Conservation (phyloP, 2,329 filamentous ascomycete species). For the Aspergillus sp. region DNA sequence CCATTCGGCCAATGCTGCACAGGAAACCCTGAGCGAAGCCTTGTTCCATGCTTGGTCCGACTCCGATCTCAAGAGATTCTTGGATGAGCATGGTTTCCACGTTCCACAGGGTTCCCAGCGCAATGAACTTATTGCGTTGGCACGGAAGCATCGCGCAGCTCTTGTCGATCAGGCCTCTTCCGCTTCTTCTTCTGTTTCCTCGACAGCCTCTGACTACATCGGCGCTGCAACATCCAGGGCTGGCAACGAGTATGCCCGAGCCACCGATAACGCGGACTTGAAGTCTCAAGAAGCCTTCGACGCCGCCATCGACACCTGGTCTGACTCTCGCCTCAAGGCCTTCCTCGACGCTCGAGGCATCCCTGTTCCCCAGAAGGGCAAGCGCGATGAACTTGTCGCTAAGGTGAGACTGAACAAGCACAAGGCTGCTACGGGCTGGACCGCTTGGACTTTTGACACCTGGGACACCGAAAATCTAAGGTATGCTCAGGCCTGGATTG, state of each 20-base stretch:
- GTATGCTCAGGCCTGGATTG: slow-evolving; percentile 33
- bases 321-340: slow-evolving; percentile 73
- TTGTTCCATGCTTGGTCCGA: slow-evolving; percentile 91
- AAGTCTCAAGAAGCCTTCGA: slow-evolving; percentile 69
- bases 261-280: slow-evolving; percentile 66
- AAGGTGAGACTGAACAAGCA: slow-evolving; percentile 72
- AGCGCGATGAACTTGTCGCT: slow-evolving; percentile 70
- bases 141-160: slow-evolving; percentile 81
- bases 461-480: slow-evolving; percentile 70
- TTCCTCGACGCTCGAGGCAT: slow-evolving; percentile 76
- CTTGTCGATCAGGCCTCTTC: slow-evolving; percentile 42
- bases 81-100: slow-evolving; percentile 83
- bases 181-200: slow-evolving; percentile 33
- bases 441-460: slow-evolving; percentile 77
- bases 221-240: slow-evolving; percentile 74
- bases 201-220: slow-evolving; percentile 55
- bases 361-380: slow-evolving; percentile 70
- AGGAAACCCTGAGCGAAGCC: slow-evolving; percentile 74
- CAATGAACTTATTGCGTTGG: slow-evolving; percentile 85
- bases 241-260: slow-evolving; percentile 73
- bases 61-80: slow-evolving; percentile 84
- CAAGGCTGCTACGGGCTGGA: slow-evolving; percentile 67
- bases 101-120: slow-evolving; percentile 89
- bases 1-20: slow-evolving; percentile 66
- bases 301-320: slow-evolving; percentile 63